These are phyloP conservation scores for Microbotryum scabiosae DNA, from an alignment of 1,284 basidiomycete genomes.

Conservation along the genomic window DNA sequence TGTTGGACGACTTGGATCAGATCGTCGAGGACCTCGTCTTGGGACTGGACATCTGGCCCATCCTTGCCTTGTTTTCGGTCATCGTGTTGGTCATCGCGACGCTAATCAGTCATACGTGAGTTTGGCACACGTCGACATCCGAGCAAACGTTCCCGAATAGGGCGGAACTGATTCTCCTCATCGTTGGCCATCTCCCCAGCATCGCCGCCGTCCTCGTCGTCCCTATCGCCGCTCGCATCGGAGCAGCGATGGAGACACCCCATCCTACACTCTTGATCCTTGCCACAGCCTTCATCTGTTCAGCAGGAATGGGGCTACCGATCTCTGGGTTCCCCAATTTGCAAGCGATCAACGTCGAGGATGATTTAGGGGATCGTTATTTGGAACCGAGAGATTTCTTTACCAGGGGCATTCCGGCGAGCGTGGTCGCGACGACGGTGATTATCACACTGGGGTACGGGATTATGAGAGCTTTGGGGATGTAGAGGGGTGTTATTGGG, in stretches of 20 bases:
- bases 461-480: slow-evolving; percentile 58
- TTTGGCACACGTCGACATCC: no score
- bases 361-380: slow-evolving; percentile 76
- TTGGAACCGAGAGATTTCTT: slow-evolving; percentile 59
- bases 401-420: slow-evolving; percentile 86
- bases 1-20: slow-evolving; percentile 61
- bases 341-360: slow-evolving; percentile 71
- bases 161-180: no score
- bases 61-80: slow-evolving; percentile 72
- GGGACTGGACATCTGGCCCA: slow-evolving; percentile 65
- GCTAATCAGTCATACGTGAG: slow-evolving; percentile 78
- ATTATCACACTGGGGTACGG: slow-evolving; percentile 72
- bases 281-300: slow-evolving; percentile 81
- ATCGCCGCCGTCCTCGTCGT: slow-evolving; percentile 93
- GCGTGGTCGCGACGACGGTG: slow-evolving; percentile 70
- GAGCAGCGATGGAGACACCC: slow-evolving; percentile 57
- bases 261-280: slow-evolving; percentile 78
- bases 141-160: no score
- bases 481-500: slow-evolving; percentile 8
- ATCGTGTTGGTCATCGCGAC: slow-evolving; percentile 84
- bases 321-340: slow-evolving; percentile 97
- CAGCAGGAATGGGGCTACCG: slow-evolving; percentile 95
- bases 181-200: background rate
- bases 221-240: slow-evolving; percentile 89
- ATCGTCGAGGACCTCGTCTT: slow-evolving; percentile 61